phyloP scores from a whole-genome alignment of 73 alveolate genomes.

The Tetrahymena thermophila region DNA sequence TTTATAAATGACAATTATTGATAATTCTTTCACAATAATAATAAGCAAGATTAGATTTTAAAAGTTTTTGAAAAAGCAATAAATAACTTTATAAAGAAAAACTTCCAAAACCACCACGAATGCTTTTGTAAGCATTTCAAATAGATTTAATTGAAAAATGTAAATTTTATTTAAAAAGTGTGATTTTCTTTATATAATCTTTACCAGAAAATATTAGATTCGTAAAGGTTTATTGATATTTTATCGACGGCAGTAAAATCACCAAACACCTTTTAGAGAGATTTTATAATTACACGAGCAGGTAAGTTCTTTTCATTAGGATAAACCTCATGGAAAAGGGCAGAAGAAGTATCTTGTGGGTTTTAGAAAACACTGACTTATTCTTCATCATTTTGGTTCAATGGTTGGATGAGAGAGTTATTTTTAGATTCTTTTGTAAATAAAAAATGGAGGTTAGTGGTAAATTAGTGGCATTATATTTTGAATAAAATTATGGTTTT shows the following conservation, averaged over 20 bases:
- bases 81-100: not conserved
- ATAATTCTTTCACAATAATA: not conserved
- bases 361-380: not conserved
- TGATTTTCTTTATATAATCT: not conserved
- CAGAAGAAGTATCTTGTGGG: conserved; percentile 12
- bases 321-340: conserved; percentile 21
- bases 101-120: not conserved
- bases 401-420: not conserved
- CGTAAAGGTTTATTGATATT: conserved; percentile 6
- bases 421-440: not conserved
- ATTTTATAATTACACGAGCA: not conserved
- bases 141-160: not conserved
- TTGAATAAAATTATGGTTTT: not conserved
- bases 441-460: not conserved
- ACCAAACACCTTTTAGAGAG: conserved; percentile 4
- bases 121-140: not conserved
- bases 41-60: not conserved
- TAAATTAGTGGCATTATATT: not conserved
- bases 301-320: conserved; percentile 7
- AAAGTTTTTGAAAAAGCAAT: not conserved
- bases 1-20: not conserved
- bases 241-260: conserved; percentile 19
- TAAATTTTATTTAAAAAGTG: not conserved
- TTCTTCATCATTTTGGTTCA: not conserved
- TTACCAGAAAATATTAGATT: conserved; percentile 11